Conservation (phyloP, 2,329 filamentous ascomycete species). For the Talaromyces piceae region DNA sequence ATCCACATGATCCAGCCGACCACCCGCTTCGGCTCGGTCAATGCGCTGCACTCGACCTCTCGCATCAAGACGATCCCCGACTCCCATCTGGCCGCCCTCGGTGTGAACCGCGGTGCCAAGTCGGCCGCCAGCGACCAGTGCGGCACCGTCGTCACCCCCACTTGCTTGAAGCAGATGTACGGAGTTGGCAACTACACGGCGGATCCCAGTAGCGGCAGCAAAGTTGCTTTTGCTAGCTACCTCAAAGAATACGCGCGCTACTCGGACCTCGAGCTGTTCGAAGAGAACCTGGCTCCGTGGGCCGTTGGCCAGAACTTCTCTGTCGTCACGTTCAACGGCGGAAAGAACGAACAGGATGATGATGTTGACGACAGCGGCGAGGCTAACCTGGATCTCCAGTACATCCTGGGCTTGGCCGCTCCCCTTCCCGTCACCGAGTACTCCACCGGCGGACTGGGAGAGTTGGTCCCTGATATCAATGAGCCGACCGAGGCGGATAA, state of each 20-base stretch:
- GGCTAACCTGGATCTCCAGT: slow-evolving; percentile 59
- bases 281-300: slow-evolving; percentile 50
- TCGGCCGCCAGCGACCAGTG: neutral
- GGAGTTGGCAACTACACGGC: slow-evolving; percentile 36
- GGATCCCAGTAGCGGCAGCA: slow-evolving; percentile 27
- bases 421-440: slow-evolving; percentile 51
- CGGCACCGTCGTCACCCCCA: slow-evolving; percentile 33
- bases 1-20: slow-evolving; percentile 60
- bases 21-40: slow-evolving; percentile 44
- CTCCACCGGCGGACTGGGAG: slow-evolving; percentile 51
- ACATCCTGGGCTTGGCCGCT: slow-evolving; percentile 49
- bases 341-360: slow-evolving; percentile 42
- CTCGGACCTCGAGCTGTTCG: slow-evolving; percentile 39
- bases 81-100: neutral
- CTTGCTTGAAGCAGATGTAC: slow-evolving; percentile 46
- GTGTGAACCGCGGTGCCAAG: neutral
- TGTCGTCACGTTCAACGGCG: slow-evolving; percentile 50
- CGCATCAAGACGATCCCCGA: neutral
- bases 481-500: slow-evolving; percentile 32
- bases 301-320: slow-evolving; percentile 48
- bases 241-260: slow-evolving; percentile 46
- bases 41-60: neutral
- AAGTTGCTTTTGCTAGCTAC: slow-evolving; percentile 42
- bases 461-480: slow-evolving; percentile 42
- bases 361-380: slow-evolving; percentile 40